Conservation (phyloP, 805 yeast species). For the Barnettozyma populi region DNA sequence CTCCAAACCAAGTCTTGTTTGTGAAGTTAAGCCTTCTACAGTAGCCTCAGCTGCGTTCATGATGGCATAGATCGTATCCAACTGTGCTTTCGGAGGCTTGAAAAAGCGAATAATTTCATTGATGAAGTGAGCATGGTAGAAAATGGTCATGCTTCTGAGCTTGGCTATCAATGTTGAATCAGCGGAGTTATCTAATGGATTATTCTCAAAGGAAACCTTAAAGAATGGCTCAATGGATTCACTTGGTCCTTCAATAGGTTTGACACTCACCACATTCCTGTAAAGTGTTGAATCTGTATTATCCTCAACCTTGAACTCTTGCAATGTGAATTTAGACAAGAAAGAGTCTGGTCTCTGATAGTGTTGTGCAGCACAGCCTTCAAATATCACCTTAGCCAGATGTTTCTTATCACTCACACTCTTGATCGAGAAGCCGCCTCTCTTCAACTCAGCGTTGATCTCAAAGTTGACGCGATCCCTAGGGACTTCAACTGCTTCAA, state of each 20-base stretch:
- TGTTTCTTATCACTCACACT: slow-evolving; percentile 31
- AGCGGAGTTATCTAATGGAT: slow-evolving; percentile 80
- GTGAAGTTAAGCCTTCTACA: slow-evolving; percentile 82
- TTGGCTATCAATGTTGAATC: slow-evolving; percentile 73
- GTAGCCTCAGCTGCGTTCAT: slow-evolving; percentile 95
- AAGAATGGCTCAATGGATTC: slow-evolving; percentile 61
- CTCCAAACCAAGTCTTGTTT: slow-evolving; percentile 87
- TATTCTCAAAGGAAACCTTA: slow-evolving; percentile 72
- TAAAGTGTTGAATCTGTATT: slow-evolving; percentile 76
- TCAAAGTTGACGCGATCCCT: slow-evolving; percentile 66
- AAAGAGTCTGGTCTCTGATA: slow-evolving; percentile 77
- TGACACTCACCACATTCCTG: slow-evolving; percentile 82
- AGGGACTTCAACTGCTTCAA: slow-evolving; percentile 60
- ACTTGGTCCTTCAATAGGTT: slow-evolving; percentile 45
- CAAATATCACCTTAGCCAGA: slow-evolving; percentile 75
- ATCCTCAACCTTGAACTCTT: slow-evolving; percentile 83
- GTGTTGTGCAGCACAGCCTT: slow-evolving; percentile 71
- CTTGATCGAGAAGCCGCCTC: slow-evolving; percentile 69
- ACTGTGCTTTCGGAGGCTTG: slow-evolving; percentile 78
- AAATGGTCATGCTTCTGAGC: slow-evolving; percentile 81
- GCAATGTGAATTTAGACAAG: slow-evolving; percentile 63
- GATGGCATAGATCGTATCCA: slow-evolving; percentile 84
- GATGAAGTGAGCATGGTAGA: slow-evolving; percentile 79
- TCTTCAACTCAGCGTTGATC: slow-evolving; percentile 59
- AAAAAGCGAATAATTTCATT: slow-evolving; percentile 74